Conservation (phyloP, 2,329 filamentous ascomycete genomes). For the Albophoma yamanashiensis region DNA sequence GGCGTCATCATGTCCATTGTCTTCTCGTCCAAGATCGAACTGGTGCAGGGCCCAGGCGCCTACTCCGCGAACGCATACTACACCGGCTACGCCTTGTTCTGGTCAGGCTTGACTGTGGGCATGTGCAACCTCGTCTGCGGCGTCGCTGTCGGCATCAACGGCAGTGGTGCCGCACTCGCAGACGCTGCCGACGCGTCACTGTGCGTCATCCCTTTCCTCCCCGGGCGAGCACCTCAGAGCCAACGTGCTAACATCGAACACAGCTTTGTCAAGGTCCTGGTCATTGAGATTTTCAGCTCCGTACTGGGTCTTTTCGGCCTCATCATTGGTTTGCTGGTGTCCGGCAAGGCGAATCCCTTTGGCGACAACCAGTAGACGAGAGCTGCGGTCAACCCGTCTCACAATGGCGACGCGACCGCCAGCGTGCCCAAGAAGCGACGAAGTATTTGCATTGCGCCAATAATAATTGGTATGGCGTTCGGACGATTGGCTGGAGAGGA, state of each 20-base stretch:
- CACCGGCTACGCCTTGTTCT: conserved; percentile 92
- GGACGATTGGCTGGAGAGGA: conserved; percentile 24
- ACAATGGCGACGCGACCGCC: background rate
- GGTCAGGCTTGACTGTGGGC: conserved; percentile 88
- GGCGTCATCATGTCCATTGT: conserved; percentile 99
- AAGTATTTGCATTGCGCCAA: conserved; percentile 23
- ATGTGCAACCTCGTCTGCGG: conserved; percentile 94
- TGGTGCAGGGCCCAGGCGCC: conserved; percentile 51
- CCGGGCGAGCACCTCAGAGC: background rate
- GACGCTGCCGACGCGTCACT: conserved; percentile 87
- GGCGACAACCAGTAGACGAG: conserved; percentile 5
- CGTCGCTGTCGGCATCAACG: conserved; percentile 95
- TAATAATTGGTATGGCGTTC: conserved; percentile 28
- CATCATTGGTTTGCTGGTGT: conserved; percentile 85
- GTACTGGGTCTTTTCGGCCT: conserved; percentile 93
- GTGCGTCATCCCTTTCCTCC: conserved; percentile 40
- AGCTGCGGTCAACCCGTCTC: background rate
- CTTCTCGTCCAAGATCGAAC: conserved; percentile 78
- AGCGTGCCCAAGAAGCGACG: background rate
- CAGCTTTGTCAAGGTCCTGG: conserved; percentile 96
- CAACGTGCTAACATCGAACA: conserved; percentile 10
- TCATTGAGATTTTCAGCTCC: conserved; percentile 98
- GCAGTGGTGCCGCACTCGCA: conserved; percentile 88
- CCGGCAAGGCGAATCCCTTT: conserved; percentile 56
- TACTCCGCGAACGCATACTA: conserved; percentile 78